phyloP scores from a whole-genome alignment of 2,329 filamentous ascomycete genomes.

The Nemania sp. region DNA sequence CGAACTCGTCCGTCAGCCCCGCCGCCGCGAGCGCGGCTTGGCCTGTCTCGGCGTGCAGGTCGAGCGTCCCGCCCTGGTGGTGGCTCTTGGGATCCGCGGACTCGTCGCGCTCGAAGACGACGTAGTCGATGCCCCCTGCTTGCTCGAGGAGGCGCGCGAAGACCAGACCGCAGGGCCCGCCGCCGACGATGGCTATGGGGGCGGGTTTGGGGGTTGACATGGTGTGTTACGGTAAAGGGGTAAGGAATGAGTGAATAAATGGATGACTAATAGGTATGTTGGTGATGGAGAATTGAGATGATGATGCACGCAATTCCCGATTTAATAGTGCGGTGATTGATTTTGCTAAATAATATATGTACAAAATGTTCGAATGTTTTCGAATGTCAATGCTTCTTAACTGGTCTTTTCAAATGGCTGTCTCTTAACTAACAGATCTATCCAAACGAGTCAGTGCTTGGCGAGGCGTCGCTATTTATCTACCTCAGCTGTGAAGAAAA shows the following conservation, averaged over 20 bases:
- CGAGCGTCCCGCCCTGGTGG: slow-evolving; percentile 57
- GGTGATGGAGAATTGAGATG: background rate
- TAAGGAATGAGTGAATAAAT: background rate
- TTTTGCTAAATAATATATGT: background rate
- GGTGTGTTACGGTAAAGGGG: background rate
- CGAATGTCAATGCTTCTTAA: background rate
- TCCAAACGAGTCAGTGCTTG: background rate
- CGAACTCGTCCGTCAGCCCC: slow-evolving; percentile 46
- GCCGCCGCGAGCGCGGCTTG: slow-evolving; percentile 47
- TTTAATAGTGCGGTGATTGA: no score
- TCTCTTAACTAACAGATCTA: background rate
- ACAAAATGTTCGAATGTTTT: background rate
- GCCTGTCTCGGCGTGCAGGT: slow-evolving; percentile 53
- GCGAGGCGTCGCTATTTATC: background rate
- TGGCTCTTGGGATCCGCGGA: background rate
- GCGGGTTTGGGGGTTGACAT: slow-evolving; percentile 24
- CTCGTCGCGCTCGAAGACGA: slow-evolving; percentile 37
- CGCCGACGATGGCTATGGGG: slow-evolving; percentile 41
- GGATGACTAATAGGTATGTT: background rate
- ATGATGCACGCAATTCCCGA: no score
- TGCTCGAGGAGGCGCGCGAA: slow-evolving; percentile 37
- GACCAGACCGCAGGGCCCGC: slow-evolving; percentile 38
- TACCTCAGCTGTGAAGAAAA: background rate
- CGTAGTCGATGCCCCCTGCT: slow-evolving; percentile 27
- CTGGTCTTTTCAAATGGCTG: background rate